phyloP scores from a whole-genome alignment of 768 basidiomycete species.

The Suillus luteus region DNA sequence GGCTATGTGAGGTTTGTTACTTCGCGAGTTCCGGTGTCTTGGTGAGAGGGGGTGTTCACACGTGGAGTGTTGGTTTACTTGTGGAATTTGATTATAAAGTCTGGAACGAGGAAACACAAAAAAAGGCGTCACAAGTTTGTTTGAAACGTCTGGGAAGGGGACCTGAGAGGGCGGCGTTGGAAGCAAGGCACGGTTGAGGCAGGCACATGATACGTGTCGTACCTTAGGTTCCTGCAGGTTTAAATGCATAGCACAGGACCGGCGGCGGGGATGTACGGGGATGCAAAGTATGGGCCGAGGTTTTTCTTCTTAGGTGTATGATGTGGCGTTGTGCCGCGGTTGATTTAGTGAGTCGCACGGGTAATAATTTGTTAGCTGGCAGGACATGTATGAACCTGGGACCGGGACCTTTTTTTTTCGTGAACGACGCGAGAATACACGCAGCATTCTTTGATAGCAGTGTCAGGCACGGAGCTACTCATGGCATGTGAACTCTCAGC shows the following conservation, averaged over 20 bases:
- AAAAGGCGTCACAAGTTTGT: no score
- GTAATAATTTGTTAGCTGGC: not conserved
- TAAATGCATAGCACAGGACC: not conserved
- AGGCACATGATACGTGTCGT: not conserved
- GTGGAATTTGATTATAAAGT: no score
- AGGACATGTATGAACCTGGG: not conserved
- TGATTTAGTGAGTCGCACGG: not conserved
- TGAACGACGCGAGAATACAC: not conserved
- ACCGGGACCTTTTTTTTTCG: not conserved
- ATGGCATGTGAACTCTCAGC: slow-evolving; percentile 14
- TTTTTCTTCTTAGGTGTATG: no score
- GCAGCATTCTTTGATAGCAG: slow-evolving; percentile 1
- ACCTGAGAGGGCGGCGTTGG: not conserved
- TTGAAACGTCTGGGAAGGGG: not conserved
- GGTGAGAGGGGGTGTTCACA: not conserved
- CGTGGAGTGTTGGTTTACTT: no score
- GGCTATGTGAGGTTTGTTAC: slow-evolving; percentile 15
- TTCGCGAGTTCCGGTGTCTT: slow-evolving; percentile 6
- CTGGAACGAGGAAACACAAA: no score
- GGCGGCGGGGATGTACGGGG: no score
- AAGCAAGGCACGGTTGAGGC: slow-evolving; percentile 3
- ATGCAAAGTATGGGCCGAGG: no score
- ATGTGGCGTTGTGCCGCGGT: no score
- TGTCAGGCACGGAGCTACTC: slow-evolving; percentile 12
- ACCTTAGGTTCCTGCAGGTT: slow-evolving; percentile 2